Conservation (phyloP, 1,284 basidiomycete species). For the Fomitopsis schrenkii region DNA sequence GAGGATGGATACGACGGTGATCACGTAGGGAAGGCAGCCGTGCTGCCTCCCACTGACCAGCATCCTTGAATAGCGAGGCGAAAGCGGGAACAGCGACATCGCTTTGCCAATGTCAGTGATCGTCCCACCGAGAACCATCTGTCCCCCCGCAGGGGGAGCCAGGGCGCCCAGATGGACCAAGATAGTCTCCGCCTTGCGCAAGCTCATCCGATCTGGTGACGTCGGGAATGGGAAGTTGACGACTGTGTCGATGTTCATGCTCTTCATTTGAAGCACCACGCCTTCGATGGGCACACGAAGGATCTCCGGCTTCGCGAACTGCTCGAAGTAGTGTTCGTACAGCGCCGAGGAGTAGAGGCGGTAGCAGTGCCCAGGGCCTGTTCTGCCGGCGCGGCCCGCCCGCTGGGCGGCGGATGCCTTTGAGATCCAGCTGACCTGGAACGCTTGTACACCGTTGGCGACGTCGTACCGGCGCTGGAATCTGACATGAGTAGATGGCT, state of each 20-base stretch:
- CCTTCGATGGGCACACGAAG: slow-evolving; percentile 96
- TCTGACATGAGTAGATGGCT: not conserved
- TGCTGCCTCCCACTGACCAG: slow-evolving; percentile 90
- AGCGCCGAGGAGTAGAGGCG: slow-evolving; percentile 72
- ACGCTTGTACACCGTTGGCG: slow-evolving; percentile 63
- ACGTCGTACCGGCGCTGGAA: slow-evolving; percentile 53
- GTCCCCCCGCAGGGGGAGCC: slow-evolving; percentile 33
- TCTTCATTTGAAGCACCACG: slow-evolving; percentile 98
- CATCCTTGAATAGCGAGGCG: slow-evolving; percentile 94
- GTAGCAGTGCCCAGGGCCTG: slow-evolving; percentile 79
- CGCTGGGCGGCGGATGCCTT: slow-evolving; percentile 75
- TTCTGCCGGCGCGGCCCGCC: slow-evolving; percentile 73
- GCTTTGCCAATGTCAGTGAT: slow-evolving; percentile 88
- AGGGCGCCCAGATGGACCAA: slow-evolving; percentile 86
- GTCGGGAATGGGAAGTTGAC: slow-evolving; percentile 99
- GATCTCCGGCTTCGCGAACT: slow-evolving; percentile 90
- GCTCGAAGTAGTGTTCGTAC: slow-evolving; percentile 89
- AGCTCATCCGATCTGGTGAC: slow-evolving; percentile 78
- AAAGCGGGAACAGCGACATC: slow-evolving; percentile 93
- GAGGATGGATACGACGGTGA: slow-evolving; percentile 88
- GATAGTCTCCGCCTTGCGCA: slow-evolving; percentile 81
- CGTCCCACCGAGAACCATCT: slow-evolving; percentile 43
- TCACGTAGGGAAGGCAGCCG: slow-evolving; percentile 88
- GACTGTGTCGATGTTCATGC: slow-evolving; percentile 97
- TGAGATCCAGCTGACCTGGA: slow-evolving; percentile 72